Percentiles rank a stretch among this genome's conserved stretches.
phyloP scores from a whole-genome alignment of 805 yeast genomes.

The Nakazawaea wyomingensis region DNA sequence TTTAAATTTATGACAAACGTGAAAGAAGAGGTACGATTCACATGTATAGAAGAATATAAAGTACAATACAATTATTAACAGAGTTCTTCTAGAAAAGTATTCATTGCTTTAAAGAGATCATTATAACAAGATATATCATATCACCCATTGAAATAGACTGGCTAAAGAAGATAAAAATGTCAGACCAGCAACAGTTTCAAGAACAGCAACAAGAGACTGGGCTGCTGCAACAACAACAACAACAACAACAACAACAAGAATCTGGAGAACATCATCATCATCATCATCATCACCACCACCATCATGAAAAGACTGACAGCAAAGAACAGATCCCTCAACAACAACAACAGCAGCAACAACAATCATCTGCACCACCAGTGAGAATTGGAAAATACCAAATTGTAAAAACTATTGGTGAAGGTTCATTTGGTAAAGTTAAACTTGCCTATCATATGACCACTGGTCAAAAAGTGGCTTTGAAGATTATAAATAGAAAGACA shows the following conservation, averaged over 20 bases:
- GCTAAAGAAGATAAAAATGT: too few relatives aligned
- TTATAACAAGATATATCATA: too few relatives aligned
- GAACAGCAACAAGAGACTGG: conserved; percentile 16
- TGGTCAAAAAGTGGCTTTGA: conserved; percentile 87
- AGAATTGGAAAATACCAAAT: conserved; percentile 90
- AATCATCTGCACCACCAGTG: background rate
- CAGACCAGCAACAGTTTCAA: conserved; percentile 1
- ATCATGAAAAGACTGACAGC: conserved; percentile 10
- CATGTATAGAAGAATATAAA: too few relatives aligned
- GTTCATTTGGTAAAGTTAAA: conserved; percentile 94
- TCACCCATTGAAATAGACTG: too few relatives aligned
- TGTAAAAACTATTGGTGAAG: conserved; percentile 90
- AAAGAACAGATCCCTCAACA: conserved; percentile 15
- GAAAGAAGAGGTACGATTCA: too few relatives aligned
- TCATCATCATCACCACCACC: conserved; percentile 19
- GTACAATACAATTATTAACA: too few relatives aligned
- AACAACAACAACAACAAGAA: conserved; percentile 17
- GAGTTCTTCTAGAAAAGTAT: too few relatives aligned
- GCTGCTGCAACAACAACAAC: conserved; percentile 1
- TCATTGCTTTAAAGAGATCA: too few relatives aligned
- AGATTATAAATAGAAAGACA: conserved; percentile 88
- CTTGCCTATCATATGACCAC: conserved; percentile 86
- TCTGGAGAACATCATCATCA: conserved; percentile 14
- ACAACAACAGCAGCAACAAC: conserved; percentile 16
- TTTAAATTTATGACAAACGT: too few relatives aligned